phyloP scores from a whole-genome alignment of 129 eudicot species.

The Silybum marianum region DNA sequence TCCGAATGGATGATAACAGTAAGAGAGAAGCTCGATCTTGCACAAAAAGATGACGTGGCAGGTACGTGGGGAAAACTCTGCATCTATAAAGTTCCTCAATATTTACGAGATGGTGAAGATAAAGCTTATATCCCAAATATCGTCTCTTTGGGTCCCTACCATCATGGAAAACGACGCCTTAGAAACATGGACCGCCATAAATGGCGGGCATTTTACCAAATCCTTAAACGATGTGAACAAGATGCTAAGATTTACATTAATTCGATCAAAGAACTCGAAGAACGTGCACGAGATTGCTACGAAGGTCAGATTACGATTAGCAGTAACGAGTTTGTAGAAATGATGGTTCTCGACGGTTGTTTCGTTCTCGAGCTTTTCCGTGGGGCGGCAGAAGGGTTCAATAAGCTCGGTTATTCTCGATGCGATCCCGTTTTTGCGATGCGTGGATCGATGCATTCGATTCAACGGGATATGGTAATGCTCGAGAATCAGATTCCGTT shows the following conservation, averaged over 20 bases:
- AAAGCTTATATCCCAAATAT: conserved; percentile 77
- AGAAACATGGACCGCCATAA: conserved; percentile 84
- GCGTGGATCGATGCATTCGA: conserved; percentile 90
- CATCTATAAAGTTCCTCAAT: conserved; percentile 76
- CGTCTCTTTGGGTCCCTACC: conserved; percentile 89
- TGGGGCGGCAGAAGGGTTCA: conserved; percentile 70
- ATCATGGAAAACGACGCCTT: conserved; percentile 56
- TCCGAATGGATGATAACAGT: conserved; percentile 73
- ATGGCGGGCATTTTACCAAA: conserved; percentile 75
- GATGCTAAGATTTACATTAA: conserved; percentile 56
- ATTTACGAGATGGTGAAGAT: conserved; percentile 67
- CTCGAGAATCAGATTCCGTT: conserved; percentile 89
- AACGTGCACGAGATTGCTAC: conserved; percentile 67
- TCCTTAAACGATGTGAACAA: conserved; percentile 59
- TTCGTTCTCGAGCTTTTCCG: conserved; percentile 84
- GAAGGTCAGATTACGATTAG: conserved; percentile 66
- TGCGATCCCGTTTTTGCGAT: conserved; percentile 80
- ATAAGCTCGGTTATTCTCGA: conserved; percentile 64
- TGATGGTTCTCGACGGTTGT: conserved; percentile 91
- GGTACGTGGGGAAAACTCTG: conserved; percentile 69
- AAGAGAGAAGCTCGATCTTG: conserved; percentile 61
- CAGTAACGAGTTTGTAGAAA: conserved; percentile 77
- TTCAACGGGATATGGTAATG: conserved; percentile 92
- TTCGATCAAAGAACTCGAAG: conserved; percentile 60
- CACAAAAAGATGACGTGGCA: conserved; percentile 58